phyloP scores from a whole-genome alignment of 805 yeast genomes.

The Yamadazyma endophytica region DNA sequence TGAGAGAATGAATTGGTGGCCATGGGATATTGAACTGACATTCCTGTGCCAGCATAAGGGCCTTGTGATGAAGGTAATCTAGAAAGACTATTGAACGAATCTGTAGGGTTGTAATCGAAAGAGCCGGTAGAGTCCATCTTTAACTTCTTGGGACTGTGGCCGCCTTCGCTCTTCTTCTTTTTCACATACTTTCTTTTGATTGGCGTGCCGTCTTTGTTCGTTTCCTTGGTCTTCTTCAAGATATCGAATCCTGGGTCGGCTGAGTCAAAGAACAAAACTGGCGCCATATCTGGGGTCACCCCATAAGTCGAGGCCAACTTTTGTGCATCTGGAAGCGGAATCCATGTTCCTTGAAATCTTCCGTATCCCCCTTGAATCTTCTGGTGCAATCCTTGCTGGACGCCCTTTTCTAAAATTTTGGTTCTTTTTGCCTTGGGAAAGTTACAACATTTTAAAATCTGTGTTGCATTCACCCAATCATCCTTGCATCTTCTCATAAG shows the following conservation, averaged over 20 bases:
- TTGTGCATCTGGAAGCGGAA: slow-evolving; percentile 73
- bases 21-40: slow-evolving; percentile 8
- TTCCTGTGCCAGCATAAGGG: slow-evolving; percentile 1
- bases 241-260: slow-evolving; percentile 32
- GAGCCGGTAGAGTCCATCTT: slow-evolving; percentile 6
- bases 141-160: slow-evolving; percentile 43
- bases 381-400: slow-evolving; percentile 85
- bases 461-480: slow-evolving; percentile 97
- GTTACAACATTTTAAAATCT: slow-evolving; percentile 86
- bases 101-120: slow-evolving; percentile 11
- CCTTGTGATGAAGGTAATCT: slow-evolving; percentile 10
- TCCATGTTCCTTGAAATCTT: slow-evolving; percentile 96
- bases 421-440: slow-evolving; percentile 94
- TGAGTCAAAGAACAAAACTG: slow-evolving; percentile 36
- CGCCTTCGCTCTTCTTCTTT: slow-evolving; percentile 63
- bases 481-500: slow-evolving; percentile 88
- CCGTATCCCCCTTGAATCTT: slow-evolving; percentile 98
- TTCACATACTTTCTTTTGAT: slow-evolving; percentile 42
- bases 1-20: slow-evolving; percentile 6
- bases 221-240: slow-evolving; percentile 30
- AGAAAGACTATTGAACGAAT: slow-evolving; percentile 8
- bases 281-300: slow-evolving; percentile 35
- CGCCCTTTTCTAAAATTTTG: slow-evolving; percentile 85
- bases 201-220: slow-evolving; percentile 38
- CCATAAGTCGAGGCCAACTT: slow-evolving; percentile 38